Conservation (phyloP, 495 filamentous ascomycete genomes). For the Corynascus novoguineensis region DNA sequence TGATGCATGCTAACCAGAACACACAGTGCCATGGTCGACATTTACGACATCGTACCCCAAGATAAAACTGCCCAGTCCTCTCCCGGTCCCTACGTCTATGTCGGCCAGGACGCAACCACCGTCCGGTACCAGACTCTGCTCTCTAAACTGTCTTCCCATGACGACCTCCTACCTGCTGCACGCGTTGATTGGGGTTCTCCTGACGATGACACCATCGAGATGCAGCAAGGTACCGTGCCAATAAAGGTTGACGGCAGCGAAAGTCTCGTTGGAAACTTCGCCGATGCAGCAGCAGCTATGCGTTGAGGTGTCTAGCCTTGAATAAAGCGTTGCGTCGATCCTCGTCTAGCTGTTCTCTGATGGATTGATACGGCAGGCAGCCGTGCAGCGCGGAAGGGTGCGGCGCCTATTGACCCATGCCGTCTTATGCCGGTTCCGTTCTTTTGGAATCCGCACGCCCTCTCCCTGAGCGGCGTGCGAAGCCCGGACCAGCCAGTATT, state of each 20-base stretch:
- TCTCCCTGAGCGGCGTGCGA: neutral
- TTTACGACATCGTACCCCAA: constrained; percentile 53
- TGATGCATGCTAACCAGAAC: constrained; percentile 26
- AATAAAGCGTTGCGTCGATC: neutral
- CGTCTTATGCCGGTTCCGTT: constrained; percentile 13
- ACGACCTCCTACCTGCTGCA: constrained; percentile 33
- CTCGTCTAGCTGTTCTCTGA: constrained; percentile 1
- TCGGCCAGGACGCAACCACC: constrained; percentile 42
- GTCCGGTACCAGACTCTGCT: constrained; percentile 50
- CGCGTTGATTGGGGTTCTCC: constrained; percentile 43
- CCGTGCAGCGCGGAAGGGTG: neutral
- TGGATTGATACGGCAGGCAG: neutral
- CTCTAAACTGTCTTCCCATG: constrained; percentile 43
- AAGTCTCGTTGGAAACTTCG: constrained; percentile 46
- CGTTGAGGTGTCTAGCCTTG: constrained; percentile 23
- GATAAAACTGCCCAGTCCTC: constrained; percentile 29
- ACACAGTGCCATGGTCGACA: constrained; percentile 52
- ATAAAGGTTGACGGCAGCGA: constrained; percentile 43
- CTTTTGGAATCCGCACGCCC: constrained; percentile 1
- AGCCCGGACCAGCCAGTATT: constrained; percentile 5
- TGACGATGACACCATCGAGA: constrained; percentile 43
- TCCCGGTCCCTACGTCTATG: constrained; percentile 32
- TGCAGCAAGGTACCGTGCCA: constrained; percentile 34
- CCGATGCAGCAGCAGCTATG: constrained; percentile 43
- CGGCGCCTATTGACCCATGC: constrained; percentile 11